Base-by-base conservation (phyloP, 371 early-diverging fungal species). In the Mortierella sp. region DNA sequence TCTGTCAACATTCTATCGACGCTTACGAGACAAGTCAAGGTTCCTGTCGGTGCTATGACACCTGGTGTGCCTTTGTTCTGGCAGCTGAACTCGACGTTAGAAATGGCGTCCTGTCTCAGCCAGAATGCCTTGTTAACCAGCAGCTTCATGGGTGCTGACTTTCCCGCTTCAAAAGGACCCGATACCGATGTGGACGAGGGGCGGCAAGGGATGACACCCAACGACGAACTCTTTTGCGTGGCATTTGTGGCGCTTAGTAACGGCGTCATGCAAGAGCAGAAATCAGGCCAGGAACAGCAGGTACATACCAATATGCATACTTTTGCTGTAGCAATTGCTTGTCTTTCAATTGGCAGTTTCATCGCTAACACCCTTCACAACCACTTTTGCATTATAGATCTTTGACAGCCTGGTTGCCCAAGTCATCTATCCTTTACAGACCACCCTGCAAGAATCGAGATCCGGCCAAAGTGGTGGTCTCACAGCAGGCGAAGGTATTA, bases 211-310 rank as follows among this genome's bases (percentile, higher is more conserved):
- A 72, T 84, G 14, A 78, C 84, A 10, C 84, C 84, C 2, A 75
- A 72, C 35, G 84, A 84, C 51, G 84, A 84, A 54, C 54, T 84
- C 44, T 80, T 75, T 38, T 35, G 70, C 2, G 32, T 77, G 54
- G 81, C 84, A 0, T 84, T 75, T 58, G 75, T 78, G 44, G 81
- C 84, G 3, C 58, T 84, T 43, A 80, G 81, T 18, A 75, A 84
- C 35, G 77, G 80, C 1, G 74, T 84, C 49, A 72, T 74, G 4
- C 60, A 78, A 24, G 84, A 80, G 48, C 80, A 77, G 24, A 83
- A 71, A 41, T 35, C 77, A 6, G 65, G 63, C 43, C 83, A 58
- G 12, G 80, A 80, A 29, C 77, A 77, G 16, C 78, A 79, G 65
- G 70, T 79, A 7, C 70, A 65, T 14, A 44, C 12, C 8, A 29